Percentiles rank a stretch among this genome's conserved stretches.
phyloP scores from a whole-genome alignment of 495 filamentous ascomycete genomes.

The Aspergillus taichungensis region DNA sequence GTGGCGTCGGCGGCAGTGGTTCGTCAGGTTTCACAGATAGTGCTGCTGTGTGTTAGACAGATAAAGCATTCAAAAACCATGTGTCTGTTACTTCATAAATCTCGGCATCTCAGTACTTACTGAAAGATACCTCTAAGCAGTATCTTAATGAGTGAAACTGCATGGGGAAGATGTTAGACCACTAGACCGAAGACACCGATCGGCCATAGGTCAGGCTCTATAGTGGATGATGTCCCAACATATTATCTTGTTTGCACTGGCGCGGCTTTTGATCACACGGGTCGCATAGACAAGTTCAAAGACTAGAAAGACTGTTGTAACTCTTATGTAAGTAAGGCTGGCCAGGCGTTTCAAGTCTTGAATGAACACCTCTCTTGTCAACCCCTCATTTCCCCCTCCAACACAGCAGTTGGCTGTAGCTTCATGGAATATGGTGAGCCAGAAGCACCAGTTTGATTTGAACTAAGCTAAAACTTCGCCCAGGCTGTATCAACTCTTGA shows the following conservation, averaged over 20 bases:
- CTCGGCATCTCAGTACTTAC: too few species aligned
- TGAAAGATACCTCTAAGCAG: too few species aligned
- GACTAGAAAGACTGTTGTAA: neutral
- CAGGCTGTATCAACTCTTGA: slow-evolving; percentile 14
- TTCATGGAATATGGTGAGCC: neutral
- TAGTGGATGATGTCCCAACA: too few species aligned
- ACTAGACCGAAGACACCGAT: too few species aligned
- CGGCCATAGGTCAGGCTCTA: too few species aligned
- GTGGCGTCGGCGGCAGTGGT: too few species aligned
- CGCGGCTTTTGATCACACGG: neutral
- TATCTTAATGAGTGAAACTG: too few species aligned
- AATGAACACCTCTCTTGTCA: neutral
- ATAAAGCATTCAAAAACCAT: too few species aligned
- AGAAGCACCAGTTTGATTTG: neutral
- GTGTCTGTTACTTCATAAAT: too few species aligned
- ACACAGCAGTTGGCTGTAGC: slow-evolving; percentile 1
- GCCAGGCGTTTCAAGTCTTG: neutral
- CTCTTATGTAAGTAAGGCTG: neutral
- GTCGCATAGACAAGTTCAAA: neutral
- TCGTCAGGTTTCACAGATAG: too few species aligned
- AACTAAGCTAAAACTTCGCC: neutral
- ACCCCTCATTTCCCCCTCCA: slow-evolving; percentile 3
- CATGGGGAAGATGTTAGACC: too few species aligned
- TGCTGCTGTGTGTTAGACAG: too few species aligned
- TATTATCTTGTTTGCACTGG: neutral